Evolutionary conservation across 306 rosid species (phyloP), one percentile per base, ranked within the genome.

Genomic region (Biancaea sappan): DNA sequence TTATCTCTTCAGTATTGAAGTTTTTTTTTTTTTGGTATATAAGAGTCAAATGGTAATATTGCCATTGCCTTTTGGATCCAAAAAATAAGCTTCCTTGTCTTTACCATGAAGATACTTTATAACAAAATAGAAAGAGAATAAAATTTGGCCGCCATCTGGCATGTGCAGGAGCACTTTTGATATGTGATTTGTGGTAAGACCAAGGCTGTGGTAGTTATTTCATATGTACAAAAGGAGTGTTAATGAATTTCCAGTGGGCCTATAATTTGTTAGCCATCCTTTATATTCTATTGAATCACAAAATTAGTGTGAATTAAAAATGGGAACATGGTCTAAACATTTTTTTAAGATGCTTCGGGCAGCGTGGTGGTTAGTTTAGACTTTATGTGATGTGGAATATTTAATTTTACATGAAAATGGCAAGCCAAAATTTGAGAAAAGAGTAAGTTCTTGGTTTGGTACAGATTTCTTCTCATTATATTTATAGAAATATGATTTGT

Each of bases 401-500:
- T 68, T 73, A 61, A 41, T 75, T 43, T 62, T 61, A 43, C 14
- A 59, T 59, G 69, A 32, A 44, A 31, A 11, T 29, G 56, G 24
- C 40, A 29, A 69, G 41, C 25, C 57, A 13, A 35, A 35, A 13
- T 56, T 52, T 69, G 61, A 34, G 13, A 61, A 31, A 80, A 75
- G 63, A 43, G 57, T 53, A 47, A 26, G 47, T 24, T 54, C 72
- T 71, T 22, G 35, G 48, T 31, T 26, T 11, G 14, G 54, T 31
- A 24, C 13, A 4, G 37, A 40, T 41, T 10, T 65, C 13, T 66
- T 8, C 66, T 79, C 60, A 57, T 71, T 62, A 37, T 75, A 75
- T 50, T 47, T 48, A 68, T 51, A 40, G 9, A 79, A 76, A 24
- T 61, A 15, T 50, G 66, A 28, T 66, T 80, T 59, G 74, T 57